These are phyloP conservation scores for Globisporangium uncinulatum DNA, from an alignment of 352 stramenopile species.

Conservation along the genomic window DNA sequence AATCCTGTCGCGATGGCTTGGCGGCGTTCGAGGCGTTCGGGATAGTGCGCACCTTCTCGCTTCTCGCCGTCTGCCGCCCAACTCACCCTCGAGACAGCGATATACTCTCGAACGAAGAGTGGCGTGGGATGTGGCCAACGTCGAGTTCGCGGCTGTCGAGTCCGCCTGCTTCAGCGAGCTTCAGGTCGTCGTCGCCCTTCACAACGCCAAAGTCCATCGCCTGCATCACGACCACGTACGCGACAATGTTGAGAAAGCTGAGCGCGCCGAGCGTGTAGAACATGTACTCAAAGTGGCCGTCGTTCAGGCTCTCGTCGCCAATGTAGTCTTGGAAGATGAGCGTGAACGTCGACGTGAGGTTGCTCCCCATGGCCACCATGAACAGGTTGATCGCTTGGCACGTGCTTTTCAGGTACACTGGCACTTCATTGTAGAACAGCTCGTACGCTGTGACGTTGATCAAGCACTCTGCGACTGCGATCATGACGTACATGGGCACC, in stretches of 20 bases:
- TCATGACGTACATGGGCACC: slow-evolving; percentile 77
- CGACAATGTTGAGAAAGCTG: slow-evolving; percentile 65
- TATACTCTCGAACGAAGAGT: slow-evolving; percentile 77
- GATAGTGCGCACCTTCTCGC: too few relatives aligned
- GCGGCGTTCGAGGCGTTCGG: too few relatives aligned
- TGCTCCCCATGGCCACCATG: slow-evolving; percentile 85
- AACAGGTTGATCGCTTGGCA: slow-evolving; percentile 87
- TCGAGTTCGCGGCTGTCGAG: not conserved
- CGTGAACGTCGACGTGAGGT: slow-evolving; percentile 86
- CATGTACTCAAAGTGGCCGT: slow-evolving; percentile 88
- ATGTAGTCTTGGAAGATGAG: slow-evolving; percentile 79
- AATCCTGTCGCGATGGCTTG: too few relatives aligned
- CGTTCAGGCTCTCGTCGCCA: slow-evolving; percentile 60
- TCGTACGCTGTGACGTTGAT: slow-evolving; percentile 89
- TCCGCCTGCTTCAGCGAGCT: slow-evolving; percentile 42
- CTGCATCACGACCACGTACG: slow-evolving; percentile 77
- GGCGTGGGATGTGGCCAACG: not conserved
- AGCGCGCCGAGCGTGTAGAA: slow-evolving; percentile 77
- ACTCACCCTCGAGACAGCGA: slow-evolving; percentile 17
- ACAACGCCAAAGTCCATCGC: slow-evolving; percentile 88
- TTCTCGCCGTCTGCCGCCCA: not conserved
- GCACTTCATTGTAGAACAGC: slow-evolving; percentile 85
- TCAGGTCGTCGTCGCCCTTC: slow-evolving; percentile 60
- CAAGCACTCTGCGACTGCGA: slow-evolving; percentile 78
- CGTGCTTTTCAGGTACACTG: slow-evolving; percentile 84